Evolutionary conservation across 1,284 basidiomycete genomes (phyloP).

Genomic region (Lignosus rhinocerotis): DNA sequence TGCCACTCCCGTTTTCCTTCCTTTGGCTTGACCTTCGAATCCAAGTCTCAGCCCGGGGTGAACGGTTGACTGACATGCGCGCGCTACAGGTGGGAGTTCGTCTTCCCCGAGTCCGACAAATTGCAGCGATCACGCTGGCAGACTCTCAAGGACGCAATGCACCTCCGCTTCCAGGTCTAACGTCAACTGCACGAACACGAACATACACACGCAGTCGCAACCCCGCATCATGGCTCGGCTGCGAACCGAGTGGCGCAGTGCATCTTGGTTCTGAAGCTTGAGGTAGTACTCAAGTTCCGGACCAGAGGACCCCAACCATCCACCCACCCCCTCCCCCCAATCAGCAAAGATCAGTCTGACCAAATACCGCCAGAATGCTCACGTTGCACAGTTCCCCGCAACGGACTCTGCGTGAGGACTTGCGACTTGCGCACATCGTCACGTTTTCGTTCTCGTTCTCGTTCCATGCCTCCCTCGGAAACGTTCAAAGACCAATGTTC

Average conservation of each 20-base stretch:
- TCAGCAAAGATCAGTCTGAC: too few relatives aligned
- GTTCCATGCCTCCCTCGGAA: background rate
- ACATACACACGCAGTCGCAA: background rate
- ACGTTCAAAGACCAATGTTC: background rate
- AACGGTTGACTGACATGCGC: constrained; percentile 7
- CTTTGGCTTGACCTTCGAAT: background rate
- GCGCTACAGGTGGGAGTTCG: constrained; percentile 33
- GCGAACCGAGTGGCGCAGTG: background rate
- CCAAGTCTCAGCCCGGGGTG: background rate
- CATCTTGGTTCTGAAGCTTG: background rate
- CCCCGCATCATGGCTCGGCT: background rate
- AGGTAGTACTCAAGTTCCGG: background rate
- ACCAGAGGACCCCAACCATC: background rate
- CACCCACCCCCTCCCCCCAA: too few relatives aligned
- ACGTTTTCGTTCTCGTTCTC: background rate
- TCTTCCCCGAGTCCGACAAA: constrained; percentile 31
- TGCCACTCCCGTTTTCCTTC: background rate
- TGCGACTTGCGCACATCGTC: too few relatives aligned
- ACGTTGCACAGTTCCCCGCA: too few relatives aligned
- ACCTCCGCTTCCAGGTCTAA: constrained; percentile 25
- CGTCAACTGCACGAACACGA: background rate
- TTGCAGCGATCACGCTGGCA: constrained; percentile 32
- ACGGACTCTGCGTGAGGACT: too few relatives aligned
- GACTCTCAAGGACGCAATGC: constrained; percentile 32
- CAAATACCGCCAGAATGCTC: too few relatives aligned